Conservation (phyloP, 495 filamentous ascomycete genomes). For the Trichocladium uniseriatum region DNA sequence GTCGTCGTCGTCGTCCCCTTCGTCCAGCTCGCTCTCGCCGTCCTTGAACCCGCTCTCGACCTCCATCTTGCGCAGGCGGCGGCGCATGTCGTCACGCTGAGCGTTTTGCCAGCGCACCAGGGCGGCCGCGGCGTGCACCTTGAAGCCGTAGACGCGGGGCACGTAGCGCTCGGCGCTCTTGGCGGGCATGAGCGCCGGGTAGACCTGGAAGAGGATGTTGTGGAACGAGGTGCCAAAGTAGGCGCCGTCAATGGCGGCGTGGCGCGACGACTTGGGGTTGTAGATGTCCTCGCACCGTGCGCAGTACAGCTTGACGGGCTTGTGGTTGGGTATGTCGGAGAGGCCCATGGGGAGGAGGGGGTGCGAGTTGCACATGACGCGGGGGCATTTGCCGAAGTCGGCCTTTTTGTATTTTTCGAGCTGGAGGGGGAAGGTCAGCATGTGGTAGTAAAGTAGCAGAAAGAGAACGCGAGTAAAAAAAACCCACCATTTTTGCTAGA, state of each 20-base stretch:
- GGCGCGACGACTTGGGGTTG: constrained; percentile 95
- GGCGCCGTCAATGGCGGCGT: constrained; percentile 89
- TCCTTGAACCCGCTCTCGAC: constrained; percentile 52
- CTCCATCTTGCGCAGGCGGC: constrained; percentile 50
- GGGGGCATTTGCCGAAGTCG: constrained; percentile 96
- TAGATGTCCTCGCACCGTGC: constrained; percentile 96
- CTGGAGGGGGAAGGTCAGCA: constrained; percentile 40
- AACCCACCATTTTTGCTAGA: constrained; percentile 83
- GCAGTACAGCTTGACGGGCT: constrained; percentile 93
- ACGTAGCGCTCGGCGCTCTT: constrained; percentile 81
- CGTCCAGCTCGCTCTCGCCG: constrained; percentile 37
- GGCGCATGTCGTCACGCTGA: constrained; percentile 68
- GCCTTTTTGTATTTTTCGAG: constrained; percentile 97
- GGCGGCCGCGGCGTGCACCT: constrained; percentile 82
- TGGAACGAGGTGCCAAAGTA: constrained; percentile 98
- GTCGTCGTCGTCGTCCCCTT: constrained; percentile 31
- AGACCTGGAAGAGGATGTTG: constrained; percentile 98
- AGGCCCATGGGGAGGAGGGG: constrained; percentile 89
- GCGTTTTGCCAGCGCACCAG: constrained; percentile 84
- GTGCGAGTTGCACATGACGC: constrained; percentile 85
- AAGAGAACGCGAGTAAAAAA: neutral
- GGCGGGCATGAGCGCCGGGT: constrained; percentile 74
- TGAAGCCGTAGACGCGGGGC: constrained; percentile 88
- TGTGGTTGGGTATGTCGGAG: constrained; percentile 72
- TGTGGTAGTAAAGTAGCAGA: constrained; percentile 4